These are phyloP conservation scores for Fennellomyces sp. DNA, from an alignment of 371 early-diverging fungal species.

Conservation along the genomic window DNA sequence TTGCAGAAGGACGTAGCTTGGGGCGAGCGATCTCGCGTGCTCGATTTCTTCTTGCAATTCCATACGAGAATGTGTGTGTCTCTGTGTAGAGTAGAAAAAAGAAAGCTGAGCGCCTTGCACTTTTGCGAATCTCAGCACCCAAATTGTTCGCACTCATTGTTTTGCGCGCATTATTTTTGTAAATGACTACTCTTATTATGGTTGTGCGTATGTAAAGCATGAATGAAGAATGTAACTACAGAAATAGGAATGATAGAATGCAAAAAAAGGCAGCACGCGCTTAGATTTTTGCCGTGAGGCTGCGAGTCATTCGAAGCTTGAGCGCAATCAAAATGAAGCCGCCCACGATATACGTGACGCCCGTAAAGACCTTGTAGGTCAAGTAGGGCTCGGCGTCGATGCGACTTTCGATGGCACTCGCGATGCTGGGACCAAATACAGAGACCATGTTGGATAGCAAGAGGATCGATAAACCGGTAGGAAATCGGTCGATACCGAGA, in stretches of 20 bases:
- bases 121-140: neutral
- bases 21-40: neutral
- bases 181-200: too few species aligned
- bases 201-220: too few species aligned
- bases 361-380: conserved; percentile 38
- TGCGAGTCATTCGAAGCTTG: conserved; percentile 19
- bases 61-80: too few species aligned
- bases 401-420: conserved; percentile 30
- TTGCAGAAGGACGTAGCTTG: neutral
- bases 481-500: conserved; percentile 36
- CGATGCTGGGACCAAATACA: conserved; percentile 37
- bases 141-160: too few species aligned
- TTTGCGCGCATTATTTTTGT: too few species aligned
- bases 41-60: neutral
- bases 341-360: conserved; percentile 25
- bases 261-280: neutral
- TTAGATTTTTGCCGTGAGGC: conserved; percentile 5
- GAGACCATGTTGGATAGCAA: conserved; percentile 29
- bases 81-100: too few species aligned
- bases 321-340: conserved; percentile 24
- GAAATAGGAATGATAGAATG: neutral
- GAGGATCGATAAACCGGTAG: conserved; percentile 36
- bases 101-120: neutral
- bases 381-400: conserved; percentile 24
- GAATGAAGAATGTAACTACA: neutral